Conservation (phyloP, 805 yeast genomes). For the Tetrapisispora fleetii region DNA sequence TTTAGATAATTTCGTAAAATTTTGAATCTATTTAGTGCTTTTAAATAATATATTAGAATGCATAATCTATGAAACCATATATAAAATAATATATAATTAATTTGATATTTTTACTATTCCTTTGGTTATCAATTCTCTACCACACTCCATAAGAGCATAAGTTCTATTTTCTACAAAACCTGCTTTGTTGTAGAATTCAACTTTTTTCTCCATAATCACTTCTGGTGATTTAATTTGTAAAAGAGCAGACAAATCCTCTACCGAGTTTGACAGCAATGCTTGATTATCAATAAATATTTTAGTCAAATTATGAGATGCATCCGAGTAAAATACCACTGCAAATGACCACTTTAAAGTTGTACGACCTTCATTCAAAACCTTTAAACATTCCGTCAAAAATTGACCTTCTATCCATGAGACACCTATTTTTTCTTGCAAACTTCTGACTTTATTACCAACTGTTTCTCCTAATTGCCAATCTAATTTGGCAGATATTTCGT, state of each 20-base stretch:
- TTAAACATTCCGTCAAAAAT: slow-evolving; percentile 65
- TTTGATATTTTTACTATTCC: slow-evolving; percentile 22
- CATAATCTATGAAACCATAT: not conserved
- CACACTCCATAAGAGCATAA: slow-evolving; percentile 31
- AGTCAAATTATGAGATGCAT: slow-evolving; percentile 40
- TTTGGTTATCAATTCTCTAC: slow-evolving; percentile 27
- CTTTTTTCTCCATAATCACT: slow-evolving; percentile 27
- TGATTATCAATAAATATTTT: slow-evolving; percentile 65
- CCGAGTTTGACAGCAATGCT: slow-evolving; percentile 49
- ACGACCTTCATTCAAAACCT: slow-evolving; percentile 55
- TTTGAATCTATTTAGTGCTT: not conserved
- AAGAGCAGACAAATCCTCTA: slow-evolving; percentile 57
- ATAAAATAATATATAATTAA: not conserved
- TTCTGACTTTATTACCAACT: slow-evolving; percentile 53
- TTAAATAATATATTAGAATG: not conserved
- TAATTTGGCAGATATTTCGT: slow-evolving; percentile 64
- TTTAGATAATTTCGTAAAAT: slow-evolving; percentile 45
- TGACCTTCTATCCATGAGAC: slow-evolving; percentile 84
- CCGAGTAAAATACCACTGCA: slow-evolving; percentile 64
- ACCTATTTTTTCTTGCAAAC: slow-evolving; percentile 52
- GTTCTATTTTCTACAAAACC: slow-evolving; percentile 30
- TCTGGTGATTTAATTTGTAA: slow-evolving; percentile 37
- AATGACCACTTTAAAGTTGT: slow-evolving; percentile 84
- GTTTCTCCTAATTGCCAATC: slow-evolving; percentile 56
- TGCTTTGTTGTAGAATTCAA: slow-evolving; percentile 31